Percentiles rank a stretch among this genome's conserved stretches.
Conservation (phyloP, 495 filamentous ascomycete genomes). For the Penicillium macrosclerotiorum region DNA sequence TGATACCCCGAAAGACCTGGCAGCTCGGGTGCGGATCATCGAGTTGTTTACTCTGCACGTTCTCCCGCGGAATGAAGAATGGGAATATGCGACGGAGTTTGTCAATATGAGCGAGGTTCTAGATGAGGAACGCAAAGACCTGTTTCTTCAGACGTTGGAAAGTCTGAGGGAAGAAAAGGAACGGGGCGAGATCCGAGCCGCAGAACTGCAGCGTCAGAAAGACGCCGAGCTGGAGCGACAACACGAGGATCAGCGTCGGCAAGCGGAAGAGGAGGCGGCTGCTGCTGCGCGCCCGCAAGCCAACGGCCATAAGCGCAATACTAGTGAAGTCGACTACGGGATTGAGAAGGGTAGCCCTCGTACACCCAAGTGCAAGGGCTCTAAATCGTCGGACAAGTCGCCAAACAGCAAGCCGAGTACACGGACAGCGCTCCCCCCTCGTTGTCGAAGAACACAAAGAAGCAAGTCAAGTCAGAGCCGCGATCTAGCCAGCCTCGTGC, state of each 20-base stretch:
- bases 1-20: slow-evolving; percentile 73
- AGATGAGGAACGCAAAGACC: slow-evolving; percentile 88
- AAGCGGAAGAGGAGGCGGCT: slow-evolving; percentile 57
- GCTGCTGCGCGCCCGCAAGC: slow-evolving; percentile 37
- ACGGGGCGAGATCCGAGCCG: slow-evolving; percentile 66
- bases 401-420: slow-evolving; percentile 27
- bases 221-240: slow-evolving; percentile 60
- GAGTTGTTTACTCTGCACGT: slow-evolving; percentile 94
- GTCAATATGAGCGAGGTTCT: slow-evolving; percentile 78
- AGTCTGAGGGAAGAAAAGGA: slow-evolving; percentile 64
- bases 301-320: slow-evolving; percentile 49
- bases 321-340: slow-evolving; percentile 55
- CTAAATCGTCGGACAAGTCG: slow-evolving; percentile 29
- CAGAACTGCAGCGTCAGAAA: slow-evolving; percentile 56
- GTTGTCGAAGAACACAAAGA: slow-evolving; percentile 39
- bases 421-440: slow-evolving; percentile 34
- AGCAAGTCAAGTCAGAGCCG: slow-evolving; percentile 35
- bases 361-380: slow-evolving; percentile 32
- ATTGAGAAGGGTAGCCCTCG: slow-evolving; percentile 47
- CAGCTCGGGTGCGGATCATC: slow-evolving; percentile 77
- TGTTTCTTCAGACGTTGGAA: slow-evolving; percentile 70
- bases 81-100: slow-evolving; percentile 91
- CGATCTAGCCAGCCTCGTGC: slow-evolving; percentile 31
- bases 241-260: slow-evolving; percentile 56
- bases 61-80: slow-evolving; percentile 84